Evolutionary conservation across 805 yeast genomes (phyloP).

Genomic region (Wickerhamiella cacticola): DNA sequence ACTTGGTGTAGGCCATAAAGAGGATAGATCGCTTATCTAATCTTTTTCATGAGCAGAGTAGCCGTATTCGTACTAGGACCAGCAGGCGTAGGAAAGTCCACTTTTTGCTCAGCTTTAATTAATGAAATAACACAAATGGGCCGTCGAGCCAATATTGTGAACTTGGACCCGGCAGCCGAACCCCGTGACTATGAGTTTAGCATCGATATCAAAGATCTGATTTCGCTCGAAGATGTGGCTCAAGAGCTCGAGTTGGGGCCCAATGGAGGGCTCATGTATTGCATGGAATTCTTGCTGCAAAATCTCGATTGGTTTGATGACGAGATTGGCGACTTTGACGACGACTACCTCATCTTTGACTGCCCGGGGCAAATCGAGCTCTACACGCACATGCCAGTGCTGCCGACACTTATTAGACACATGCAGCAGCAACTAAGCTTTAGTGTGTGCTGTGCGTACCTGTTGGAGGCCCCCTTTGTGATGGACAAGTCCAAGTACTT

Average conservation of each 20-base stretch:
- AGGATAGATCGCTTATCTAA: no score
- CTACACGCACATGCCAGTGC: conserved; percentile 85
- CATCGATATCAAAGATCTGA: conserved; percentile 81
- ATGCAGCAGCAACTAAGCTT: conserved; percentile 68
- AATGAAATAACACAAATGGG: conserved; percentile 83
- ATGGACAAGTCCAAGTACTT: conserved; percentile 85
- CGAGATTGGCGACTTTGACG: conserved; percentile 90
- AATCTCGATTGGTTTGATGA: conserved; percentile 96
- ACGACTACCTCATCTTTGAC: conserved; percentile 79
- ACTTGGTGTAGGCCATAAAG: no score
- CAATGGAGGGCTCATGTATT: conserved; percentile 85
- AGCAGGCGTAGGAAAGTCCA: conserved; percentile 93
- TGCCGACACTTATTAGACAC: conserved; percentile 82
- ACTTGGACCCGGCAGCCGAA: conserved; percentile 94
- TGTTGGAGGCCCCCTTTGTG: conserved; percentile 88
- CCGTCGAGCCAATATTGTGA: conserved; percentile 86
- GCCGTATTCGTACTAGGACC: conserved; percentile 94
- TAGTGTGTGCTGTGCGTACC: conserved; percentile 81
- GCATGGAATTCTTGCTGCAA: conserved; percentile 77
- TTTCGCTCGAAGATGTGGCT: conserved; percentile 86
- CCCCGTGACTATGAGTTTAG: conserved; percentile 85
- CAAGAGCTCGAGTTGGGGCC: conserved; percentile 91
- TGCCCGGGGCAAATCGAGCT: conserved; percentile 76
- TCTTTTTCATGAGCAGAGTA: conserved; percentile 79
- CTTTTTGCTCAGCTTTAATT: conserved; percentile 82